Percentiles rank a stretch among this genome's conserved stretches.
phyloP scores from a whole-genome alignment of 257 asterid species.

The Marsdenia floribunda region DNA sequence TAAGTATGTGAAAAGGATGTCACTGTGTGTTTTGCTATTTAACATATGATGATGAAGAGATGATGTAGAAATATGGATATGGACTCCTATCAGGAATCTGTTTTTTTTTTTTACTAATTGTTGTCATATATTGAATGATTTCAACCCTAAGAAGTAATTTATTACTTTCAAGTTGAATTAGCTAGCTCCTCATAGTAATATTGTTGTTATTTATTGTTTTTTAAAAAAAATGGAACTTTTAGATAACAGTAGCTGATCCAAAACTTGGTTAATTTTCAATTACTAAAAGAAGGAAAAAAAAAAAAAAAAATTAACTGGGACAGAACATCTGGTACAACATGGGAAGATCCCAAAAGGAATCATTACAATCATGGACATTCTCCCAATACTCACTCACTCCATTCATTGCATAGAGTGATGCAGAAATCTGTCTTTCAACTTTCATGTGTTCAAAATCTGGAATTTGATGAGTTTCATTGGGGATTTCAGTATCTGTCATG shows the following conservation, averaged over 20 bases:
- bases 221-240: not conserved
- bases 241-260: not conserved
- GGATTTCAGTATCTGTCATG: conserved; percentile 11
- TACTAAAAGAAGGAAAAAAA: not conserved
- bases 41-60: too few relatives aligned
- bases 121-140: too few relatives aligned
- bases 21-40: too few relatives aligned
- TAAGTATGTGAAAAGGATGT: too few relatives aligned
- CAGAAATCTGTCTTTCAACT: conserved; percentile 67
- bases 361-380: conserved; percentile 36
- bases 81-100: too few relatives aligned
- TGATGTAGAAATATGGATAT: too few relatives aligned
- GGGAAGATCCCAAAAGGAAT: conserved; percentile 63
- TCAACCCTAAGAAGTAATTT: too few relatives aligned
- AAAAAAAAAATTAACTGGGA: conserved; percentile 26
- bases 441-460: conserved; percentile 51
- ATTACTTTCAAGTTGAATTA: too few relatives aligned
- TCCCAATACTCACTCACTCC: conserved; percentile 64
- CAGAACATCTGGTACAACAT: conserved; percentile 62
- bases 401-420: conserved; percentile 63
- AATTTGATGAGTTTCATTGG: conserved; percentile 21
- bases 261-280: not conserved
- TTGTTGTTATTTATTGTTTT: too few relatives aligned
- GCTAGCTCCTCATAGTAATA: too few relatives aligned
- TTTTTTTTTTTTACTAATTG: too few relatives aligned